Conservation (phyloP, 2,329 filamentous ascomycete species). For the Ophiostoma perfectum region DNA sequence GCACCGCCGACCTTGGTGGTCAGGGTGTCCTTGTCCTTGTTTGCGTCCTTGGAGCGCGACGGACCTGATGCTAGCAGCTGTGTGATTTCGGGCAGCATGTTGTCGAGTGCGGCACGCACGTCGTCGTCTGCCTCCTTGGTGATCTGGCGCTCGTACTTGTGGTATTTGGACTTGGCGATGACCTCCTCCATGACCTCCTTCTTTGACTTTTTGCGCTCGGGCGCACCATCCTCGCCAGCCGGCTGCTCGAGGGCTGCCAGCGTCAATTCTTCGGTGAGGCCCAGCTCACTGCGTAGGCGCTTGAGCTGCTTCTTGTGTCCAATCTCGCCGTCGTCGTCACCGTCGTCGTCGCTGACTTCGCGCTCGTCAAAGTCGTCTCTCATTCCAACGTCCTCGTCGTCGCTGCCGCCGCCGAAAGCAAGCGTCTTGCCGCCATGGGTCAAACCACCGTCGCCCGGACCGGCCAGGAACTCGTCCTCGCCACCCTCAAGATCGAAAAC, state of each 20-base stretch:
- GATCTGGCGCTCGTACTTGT: conserved; percentile 92
- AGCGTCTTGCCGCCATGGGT: conserved; percentile 75
- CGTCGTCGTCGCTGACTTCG: conserved; percentile 57
- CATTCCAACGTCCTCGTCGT: conserved; percentile 27
- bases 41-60: conserved; percentile 28
- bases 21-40: neutral
- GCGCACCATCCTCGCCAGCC: conserved; percentile 51
- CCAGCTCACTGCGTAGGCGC: conserved; percentile 46
- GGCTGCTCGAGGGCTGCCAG: conserved; percentile 25
- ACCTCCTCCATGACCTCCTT: conserved; percentile 97
- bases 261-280: conserved; percentile 37
- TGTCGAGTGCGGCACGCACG: conserved; percentile 74
- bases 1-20: conserved; percentile 5
- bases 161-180: conserved; percentile 90
- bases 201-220: conserved; percentile 87
- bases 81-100: conserved; percentile 72
- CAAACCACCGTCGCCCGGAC: conserved; percentile 16
- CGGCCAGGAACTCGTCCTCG: conserved; percentile 41
- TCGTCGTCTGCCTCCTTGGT: conserved; percentile 92
- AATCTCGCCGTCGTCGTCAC: conserved; percentile 58
- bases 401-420: conserved; percentile 51
- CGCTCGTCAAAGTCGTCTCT: conserved; percentile 74
- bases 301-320: conserved; percentile 52
- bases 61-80: conserved; percentile 55
- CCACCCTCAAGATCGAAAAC: conserved; percentile 90